Base-by-base conservation (phyloP, 139 green algal genomes). In the Closterium sp. region DNA sequence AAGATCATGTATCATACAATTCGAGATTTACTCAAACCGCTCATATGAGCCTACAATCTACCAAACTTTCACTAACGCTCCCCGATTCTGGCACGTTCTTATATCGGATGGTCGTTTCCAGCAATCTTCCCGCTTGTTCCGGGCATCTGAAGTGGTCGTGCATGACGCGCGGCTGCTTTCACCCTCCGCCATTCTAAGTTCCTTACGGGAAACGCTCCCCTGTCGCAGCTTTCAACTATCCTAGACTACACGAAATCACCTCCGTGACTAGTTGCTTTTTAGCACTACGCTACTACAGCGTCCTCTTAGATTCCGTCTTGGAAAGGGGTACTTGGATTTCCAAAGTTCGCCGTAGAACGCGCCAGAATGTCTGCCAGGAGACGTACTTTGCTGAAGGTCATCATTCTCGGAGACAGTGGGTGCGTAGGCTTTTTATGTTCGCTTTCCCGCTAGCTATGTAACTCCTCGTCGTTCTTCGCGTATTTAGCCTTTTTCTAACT, bases 391-490 rank as follows among this genome's bases (percentile, higher is more conserved):
- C 89, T 99, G 24, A 99, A 99, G 91, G 97, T 99, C 79, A 99
- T 99, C 92, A 99, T 99, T 86, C 94, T 99, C 17, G 98, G 98
- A 9, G 98, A 99, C 95, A 98, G 96, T 92, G 98, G 98, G 97
- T 99, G 89, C 86, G 96, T 91, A 79, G 62, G 62, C 62, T 79
- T n/a, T 24, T 27, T 79, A 79, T 79, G n/a, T n/a, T n/a, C n/a
- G n/a, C n/a, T 79, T 79, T 19, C 19, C 62, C 27, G 62, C 62
- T 79, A 79, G 62, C 62, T 79, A n/a, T 79, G n/a, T n/a, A n/a
- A n/a, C n/a, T n/a, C n/a, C n/a, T n/a, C n/a, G n/a, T n/a, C n/a
- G n/a, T n/a, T n/a, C n/a, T n/a, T n/a, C 62, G 62, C 62, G 62
- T 79, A 6, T 13, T 13, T 79, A 24, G 17, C n/a, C 10, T 6